Evolutionary conservation across 192 early-diverging fungal species (phyloP).

Genomic region (Coemansia sp.): DNA sequence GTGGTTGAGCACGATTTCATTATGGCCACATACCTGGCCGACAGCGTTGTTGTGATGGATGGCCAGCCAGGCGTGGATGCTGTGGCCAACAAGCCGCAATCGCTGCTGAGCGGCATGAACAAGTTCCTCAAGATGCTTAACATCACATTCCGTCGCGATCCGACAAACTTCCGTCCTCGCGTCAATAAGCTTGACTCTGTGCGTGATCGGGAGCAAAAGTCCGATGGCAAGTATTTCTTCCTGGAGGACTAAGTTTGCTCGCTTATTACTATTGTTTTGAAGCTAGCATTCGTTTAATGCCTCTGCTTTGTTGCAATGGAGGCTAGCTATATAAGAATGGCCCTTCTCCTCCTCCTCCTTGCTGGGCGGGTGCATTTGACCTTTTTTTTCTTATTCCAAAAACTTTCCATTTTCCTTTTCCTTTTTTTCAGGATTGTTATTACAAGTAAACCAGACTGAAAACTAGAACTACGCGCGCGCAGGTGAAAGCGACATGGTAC

Average conservation of each 20-base stretch:
- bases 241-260: constrained; percentile 56
- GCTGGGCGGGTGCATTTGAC: too few species aligned
- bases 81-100: constrained; percentile 80
- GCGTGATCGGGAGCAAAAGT: constrained; percentile 97
- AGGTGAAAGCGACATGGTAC: too few species aligned
- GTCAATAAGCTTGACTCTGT: constrained; percentile 96
- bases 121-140: constrained; percentile 87
- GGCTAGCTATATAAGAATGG: too few species aligned
- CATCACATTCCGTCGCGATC: constrained; percentile 98
- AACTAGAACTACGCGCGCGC: too few species aligned
- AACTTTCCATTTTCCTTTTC: too few species aligned
- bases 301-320: too few species aligned
- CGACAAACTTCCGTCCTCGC: constrained; percentile 94
- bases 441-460: too few species aligned
- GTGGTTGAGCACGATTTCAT: constrained; percentile 99
- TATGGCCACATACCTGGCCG: constrained; percentile 98
- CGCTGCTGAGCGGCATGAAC: constrained; percentile 95
- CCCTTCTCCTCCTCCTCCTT: too few species aligned
- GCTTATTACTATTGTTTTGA: background rate
- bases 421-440: too few species aligned
- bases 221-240: constrained; percentile 66
- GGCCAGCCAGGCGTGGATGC: constrained; percentile 87
- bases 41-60: constrained; percentile 94
- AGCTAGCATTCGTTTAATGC: background rate
- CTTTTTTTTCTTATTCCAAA: too few species aligned